These are phyloP conservation scores for Podospora comata DNA, from an alignment of 495 filamentous ascomycete genomes.

Conservation along the genomic window DNA sequence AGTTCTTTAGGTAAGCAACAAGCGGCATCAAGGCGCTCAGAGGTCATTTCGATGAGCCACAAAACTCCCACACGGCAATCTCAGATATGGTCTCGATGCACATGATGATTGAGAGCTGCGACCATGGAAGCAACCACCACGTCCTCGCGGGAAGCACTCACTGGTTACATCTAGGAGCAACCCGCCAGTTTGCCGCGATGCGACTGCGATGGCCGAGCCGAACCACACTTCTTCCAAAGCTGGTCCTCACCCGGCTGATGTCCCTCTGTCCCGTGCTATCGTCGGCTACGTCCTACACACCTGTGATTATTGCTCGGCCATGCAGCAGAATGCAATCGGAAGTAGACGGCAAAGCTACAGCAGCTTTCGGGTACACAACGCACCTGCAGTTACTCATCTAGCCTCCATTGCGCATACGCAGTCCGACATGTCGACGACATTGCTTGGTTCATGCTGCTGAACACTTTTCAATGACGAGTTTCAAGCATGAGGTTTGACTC, in stretches of 20 bases:
- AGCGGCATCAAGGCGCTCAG: not conserved
- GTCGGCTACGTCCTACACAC: not conserved
- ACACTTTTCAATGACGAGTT: not conserved
- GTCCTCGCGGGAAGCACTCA: not conserved
- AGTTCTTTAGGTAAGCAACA: not conserved
- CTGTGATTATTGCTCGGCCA: not conserved
- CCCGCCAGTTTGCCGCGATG: conserved; percentile 10
- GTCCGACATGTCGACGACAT: not conserved
- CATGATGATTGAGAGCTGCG: conserved; percentile 31
- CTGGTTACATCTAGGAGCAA: not conserved
- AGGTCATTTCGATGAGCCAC: not conserved
- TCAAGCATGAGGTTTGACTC: not conserved
- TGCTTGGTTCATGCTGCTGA: not conserved
- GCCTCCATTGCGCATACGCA: not conserved
- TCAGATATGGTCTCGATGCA: conserved; percentile 18
- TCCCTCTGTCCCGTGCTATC: conserved; percentile 18
- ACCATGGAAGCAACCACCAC: conserved; percentile 25
- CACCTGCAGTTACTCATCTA: not conserved
- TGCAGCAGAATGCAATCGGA: conserved; percentile 20
- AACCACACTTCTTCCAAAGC: conserved; percentile 22
- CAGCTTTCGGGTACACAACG: not conserved
- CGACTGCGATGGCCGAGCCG: conserved; percentile 21
- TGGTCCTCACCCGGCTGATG: conserved; percentile 26
- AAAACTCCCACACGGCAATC: not conserved
- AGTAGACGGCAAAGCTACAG: conserved; percentile 20